Conservation (phyloP, 768 basidiomycete genomes). For the Roridomyces roridus region DNA sequence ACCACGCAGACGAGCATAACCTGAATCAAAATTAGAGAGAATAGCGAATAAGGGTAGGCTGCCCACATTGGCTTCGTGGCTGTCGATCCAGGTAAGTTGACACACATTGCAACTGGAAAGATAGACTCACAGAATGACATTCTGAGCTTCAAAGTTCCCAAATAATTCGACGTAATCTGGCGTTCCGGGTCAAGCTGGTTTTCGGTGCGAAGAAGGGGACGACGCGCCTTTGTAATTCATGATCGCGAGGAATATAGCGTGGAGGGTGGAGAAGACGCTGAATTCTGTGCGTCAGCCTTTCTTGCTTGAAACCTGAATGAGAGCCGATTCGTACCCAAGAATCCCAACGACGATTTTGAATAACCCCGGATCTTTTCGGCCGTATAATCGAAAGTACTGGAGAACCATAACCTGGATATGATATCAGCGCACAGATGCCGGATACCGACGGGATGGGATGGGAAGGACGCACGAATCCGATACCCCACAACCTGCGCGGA, state of each 20-base stretch:
- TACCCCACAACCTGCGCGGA: too few species aligned
- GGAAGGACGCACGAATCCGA: too few species aligned
- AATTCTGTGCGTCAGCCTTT: background rate
- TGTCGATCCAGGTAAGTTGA: background rate
- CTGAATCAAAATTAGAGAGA: too few species aligned
- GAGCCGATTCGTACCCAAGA: background rate
- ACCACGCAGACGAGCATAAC: too few species aligned
- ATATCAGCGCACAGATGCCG: too few species aligned
- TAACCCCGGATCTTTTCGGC: background rate
- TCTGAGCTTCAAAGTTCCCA: background rate
- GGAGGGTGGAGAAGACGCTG: background rate
- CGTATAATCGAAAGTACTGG: background rate
- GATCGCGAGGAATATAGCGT: background rate
- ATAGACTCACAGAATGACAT: background rate
- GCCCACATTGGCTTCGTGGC: background rate
- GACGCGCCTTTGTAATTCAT: background rate
- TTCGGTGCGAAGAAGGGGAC: background rate
- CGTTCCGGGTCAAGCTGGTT: too few species aligned
- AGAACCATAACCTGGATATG: background rate
- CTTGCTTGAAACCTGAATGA: background rate
- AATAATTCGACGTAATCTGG: background rate
- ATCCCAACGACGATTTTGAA: background rate
- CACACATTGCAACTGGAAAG: background rate
- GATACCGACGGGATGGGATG: too few species aligned
- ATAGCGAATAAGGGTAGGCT: background rate